Evolutionary conservation across 139 green algal genomes (phyloP).

Genomic region (Chlorella ohadii): DNA sequence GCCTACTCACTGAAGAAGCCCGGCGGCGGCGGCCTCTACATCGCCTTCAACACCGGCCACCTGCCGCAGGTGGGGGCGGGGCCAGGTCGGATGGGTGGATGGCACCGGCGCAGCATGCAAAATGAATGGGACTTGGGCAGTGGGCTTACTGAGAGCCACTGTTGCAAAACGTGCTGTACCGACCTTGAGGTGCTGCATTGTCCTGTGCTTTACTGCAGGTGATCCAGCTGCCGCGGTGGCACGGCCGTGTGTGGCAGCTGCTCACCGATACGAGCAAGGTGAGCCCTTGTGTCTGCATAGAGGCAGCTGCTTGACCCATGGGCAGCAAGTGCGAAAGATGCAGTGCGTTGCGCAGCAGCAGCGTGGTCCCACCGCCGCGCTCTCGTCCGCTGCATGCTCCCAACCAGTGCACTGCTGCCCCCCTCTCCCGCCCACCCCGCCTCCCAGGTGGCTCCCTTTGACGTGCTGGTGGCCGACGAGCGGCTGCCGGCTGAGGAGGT

Average conservation of each 20-base stretch:
- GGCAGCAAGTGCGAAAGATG: no score
- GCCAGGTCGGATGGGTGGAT: neutral
- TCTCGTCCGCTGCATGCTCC: no score
- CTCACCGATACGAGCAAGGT: conserved; percentile 84
- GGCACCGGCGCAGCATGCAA: no score
- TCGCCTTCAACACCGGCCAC: conserved; percentile 73
- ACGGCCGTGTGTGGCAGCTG: conserved; percentile 68
- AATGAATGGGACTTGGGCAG: no score
- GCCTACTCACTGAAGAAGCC: conserved; percentile 72
- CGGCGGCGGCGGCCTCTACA: conserved; percentile 69
- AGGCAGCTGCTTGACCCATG: no score
- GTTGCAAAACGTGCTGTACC: no score
- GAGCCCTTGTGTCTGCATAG: no score
- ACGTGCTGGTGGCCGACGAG: conserved; percentile 80
- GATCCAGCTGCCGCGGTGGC: conserved; percentile 71
- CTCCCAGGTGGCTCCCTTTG: conserved; percentile 73
- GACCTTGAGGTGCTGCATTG: no score
- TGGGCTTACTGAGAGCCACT: no score
- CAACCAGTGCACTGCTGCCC: neutral
- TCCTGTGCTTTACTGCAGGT: neutral
- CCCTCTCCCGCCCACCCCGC: neutral
- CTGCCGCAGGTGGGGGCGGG: conserved; percentile 10
- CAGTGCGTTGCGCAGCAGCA: no score
- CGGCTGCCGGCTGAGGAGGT: conserved; percentile 52
- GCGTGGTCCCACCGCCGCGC: no score